phyloP scores from a whole-genome alignment of 176 grass and related monocot species.

The Otatea glauca region DNA sequence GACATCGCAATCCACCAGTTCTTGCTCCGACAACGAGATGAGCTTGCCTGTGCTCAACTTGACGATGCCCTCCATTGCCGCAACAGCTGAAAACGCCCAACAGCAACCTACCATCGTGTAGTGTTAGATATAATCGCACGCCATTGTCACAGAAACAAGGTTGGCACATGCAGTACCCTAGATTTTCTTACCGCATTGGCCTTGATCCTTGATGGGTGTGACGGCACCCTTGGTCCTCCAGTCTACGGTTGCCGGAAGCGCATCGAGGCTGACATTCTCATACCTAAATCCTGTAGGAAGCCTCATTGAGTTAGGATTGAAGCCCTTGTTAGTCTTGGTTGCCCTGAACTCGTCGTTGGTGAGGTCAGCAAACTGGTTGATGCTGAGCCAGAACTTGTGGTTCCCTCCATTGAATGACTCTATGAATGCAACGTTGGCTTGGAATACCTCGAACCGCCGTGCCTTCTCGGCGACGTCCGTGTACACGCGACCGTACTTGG shows the following conservation, averaged over 20 bases:
- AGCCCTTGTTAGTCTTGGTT: slow-evolving; percentile 4
- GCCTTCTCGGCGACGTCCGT: neutral
- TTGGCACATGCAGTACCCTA: no score
- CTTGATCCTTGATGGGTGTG: slow-evolving; percentile 41
- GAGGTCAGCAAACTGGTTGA: slow-evolving; percentile 13
- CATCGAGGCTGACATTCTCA: neutral
- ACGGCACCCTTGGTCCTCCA: slow-evolving; percentile 20
- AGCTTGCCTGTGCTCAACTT: slow-evolving; percentile 49
- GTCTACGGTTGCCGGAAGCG: neutral
- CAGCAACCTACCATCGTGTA: no score
- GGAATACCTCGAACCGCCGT: no score
- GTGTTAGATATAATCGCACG: neutral
- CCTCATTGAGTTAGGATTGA: neutral
- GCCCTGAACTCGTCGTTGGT: slow-evolving; percentile 9
- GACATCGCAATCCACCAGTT: slow-evolving; percentile 52
- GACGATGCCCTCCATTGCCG: slow-evolving; percentile 45
- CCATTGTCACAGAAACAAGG: neutral
- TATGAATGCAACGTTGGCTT: no score
- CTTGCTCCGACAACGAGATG: slow-evolving; percentile 53
- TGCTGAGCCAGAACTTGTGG: neutral
- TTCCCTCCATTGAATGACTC: no score
- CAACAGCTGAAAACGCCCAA: slow-evolving; percentile 49
- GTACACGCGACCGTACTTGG: neutral
- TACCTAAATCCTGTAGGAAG: neutral
- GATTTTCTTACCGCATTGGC: neutral